Percentiles rank a stretch among this genome's conserved stretches.
Conservation (phyloP, 2,329 filamentous ascomycete genomes). For the Nigrograna mackinnonii region DNA sequence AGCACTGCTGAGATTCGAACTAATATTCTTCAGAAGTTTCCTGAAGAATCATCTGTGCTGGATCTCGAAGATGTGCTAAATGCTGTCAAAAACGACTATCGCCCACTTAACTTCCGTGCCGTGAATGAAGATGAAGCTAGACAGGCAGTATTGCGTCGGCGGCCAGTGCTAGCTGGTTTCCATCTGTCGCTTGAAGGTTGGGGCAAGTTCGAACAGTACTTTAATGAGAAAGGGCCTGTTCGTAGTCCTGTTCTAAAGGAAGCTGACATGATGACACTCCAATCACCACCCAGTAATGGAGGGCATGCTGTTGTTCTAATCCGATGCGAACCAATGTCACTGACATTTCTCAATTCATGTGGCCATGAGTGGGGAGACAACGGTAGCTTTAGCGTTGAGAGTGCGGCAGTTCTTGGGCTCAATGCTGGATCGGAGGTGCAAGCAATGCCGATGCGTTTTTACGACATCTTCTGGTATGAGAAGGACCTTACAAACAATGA, state of each 20-base stretch:
- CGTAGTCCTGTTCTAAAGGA: neutral
- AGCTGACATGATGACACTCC: neutral
- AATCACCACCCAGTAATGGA: neutral
- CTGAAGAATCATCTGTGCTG: neutral
- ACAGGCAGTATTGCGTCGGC: neutral
- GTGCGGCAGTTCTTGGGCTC: neutral
- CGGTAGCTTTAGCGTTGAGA: neutral
- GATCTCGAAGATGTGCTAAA: neutral
- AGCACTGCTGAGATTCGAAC: neutral
- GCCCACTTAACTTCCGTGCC: neutral
- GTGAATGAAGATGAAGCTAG: neutral
- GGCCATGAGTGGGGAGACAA: neutral
- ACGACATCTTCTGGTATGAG: neutral
- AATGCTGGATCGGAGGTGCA: neutral
- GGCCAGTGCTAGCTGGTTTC: neutral
- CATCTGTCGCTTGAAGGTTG: neutral
- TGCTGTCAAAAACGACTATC: neutral
- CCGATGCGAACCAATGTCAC: neutral
- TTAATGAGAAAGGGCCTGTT: neutral
- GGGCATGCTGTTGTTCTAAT: neutral
- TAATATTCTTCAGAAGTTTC: neutral
- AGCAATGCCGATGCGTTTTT: too few species aligned
- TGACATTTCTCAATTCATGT: constrained; percentile 1
- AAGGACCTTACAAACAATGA: neutral
- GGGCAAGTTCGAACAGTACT: neutral